Evolutionary conservation across 441 rosid species (phyloP), one percentile per base, ranked within the genome.

Genomic region (Rhodomyrtus psidioides): DNA sequence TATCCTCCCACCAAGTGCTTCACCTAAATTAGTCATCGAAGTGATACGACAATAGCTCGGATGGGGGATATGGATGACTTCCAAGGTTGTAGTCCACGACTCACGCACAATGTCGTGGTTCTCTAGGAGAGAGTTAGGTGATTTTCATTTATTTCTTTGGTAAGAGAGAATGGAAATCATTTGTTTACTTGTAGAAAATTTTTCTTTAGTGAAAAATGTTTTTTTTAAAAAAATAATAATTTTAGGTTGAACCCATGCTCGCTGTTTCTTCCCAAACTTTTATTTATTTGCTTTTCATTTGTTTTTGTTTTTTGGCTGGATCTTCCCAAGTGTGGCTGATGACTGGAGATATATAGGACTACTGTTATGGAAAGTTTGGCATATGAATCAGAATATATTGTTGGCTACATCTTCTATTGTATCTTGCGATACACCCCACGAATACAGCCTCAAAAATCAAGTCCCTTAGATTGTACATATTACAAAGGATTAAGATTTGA

Each of bases 1-100:
- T 83, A 34, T 39, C n/a, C 92, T 76, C 76, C 90, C 3, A 83
- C 91, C 51, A 87, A 90, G 76, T 92, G 94, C 79, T 89, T 87
- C 81, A 86, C 89, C 91, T 91, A 82, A 85, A 57, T 55, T 70
- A 34, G n/a, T 9, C 79, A 39, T 70, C 79, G 79, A 39, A 34
- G 49, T 21, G 49, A 10, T 34, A 34, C 79, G 23, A 39, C 49
- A 39, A 2, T 70, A 21, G 79, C 49, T 34, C 79, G n/a, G 39
- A 21, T 21, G 49, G 79, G 79, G n/a, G n/a, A n/a, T n/a, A n/a
- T 34, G 4, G 79, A 70, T 70, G 79, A 70, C 79, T 70, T 70
- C 49, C 49, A 70, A 70, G 79, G 79, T 39, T 34, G 79, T 34
- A 0, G 79, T 65, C 75, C 75, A 21, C 75, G 24, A 62, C 44